Evolutionary conservation across 371 early-diverging fungal species (phyloP).

Genomic region (Mucor ambiguus): DNA sequence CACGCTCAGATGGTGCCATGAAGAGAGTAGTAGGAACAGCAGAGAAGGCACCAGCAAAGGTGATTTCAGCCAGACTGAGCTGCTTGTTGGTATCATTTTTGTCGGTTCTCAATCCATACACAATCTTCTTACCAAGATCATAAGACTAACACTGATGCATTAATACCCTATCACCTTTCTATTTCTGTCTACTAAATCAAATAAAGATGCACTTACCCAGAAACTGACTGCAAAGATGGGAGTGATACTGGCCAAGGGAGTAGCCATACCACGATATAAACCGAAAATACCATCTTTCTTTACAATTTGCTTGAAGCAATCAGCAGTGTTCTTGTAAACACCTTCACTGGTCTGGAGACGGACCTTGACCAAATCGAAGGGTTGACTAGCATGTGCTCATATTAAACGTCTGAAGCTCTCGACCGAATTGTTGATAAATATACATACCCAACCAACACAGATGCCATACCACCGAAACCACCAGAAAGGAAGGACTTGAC

Average conservation of each 20-base stretch:
- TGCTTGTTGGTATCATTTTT: slow-evolving; percentile 49
- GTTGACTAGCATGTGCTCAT: slow-evolving; percentile 50
- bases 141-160: slow-evolving; percentile 54
- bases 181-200: neutral
- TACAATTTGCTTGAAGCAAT: slow-evolving; percentile 89
- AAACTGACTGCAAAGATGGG: slow-evolving; percentile 96
- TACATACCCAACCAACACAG: slow-evolving; percentile 71
- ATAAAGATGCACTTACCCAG: slow-evolving; percentile 67
- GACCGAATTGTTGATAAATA: neutral
- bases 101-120: slow-evolving; percentile 60
- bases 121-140: slow-evolving; percentile 74
- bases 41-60: slow-evolving; percentile 95
- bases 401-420: neutral
- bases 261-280: slow-evolving; percentile 93
- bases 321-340: slow-evolving; percentile 83
- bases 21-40: slow-evolving; percentile 94
- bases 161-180: neutral
- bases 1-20: slow-evolving; percentile 94
- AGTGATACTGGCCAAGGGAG: slow-evolving; percentile 90
- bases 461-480: slow-evolving; percentile 88
- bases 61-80: slow-evolving; percentile 77
- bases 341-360: slow-evolving; percentile 90
- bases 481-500: slow-evolving; percentile 95
- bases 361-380: slow-evolving; percentile 89
- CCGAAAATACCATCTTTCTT: slow-evolving; percentile 89